Evolutionary conservation across 768 basidiomycete species (phyloP), one percentile per base, ranked within the genome.

Genomic region (Leccinum imitatum): DNA sequence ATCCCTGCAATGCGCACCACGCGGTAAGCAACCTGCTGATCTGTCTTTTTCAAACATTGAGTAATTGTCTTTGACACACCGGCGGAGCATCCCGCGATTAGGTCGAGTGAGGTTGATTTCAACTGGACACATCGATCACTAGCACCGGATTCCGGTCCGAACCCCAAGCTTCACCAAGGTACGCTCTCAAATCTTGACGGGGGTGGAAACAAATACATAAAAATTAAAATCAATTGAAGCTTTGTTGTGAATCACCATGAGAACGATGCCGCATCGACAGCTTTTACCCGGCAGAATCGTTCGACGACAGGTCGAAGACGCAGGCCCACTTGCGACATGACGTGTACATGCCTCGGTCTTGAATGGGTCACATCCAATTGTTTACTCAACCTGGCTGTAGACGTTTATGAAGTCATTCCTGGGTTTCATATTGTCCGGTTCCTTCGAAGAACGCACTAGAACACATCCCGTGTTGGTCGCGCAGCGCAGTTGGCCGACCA

Each of bases 321-420:
- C 27, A 3, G 39, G 15, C 33, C 33, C 41, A 46, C 19, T 19
- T 46, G 44, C 44, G 44, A 46, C 19, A 35, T 21, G 37, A 55
- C 23, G 37, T 15, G n/a, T 4, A 39, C 27, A n/a, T 51, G 21
- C 41, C 51, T 62, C 54, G 35, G 19, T 50, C 61, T 54, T 25
- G 39, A 55, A 46, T 39, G 15, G 13, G 31, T 17, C 3, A 50
- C 53, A 27, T 8, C 46, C 21, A 10, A 51, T 56, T 25, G 54
- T 13, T 10, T 4, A 9, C 39, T 41, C 15, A 4, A 15, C 6
- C 41, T 44, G 41, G 10, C n/a, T n/a, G 39, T 41, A 44, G n/a
- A n/a, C 41, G 9, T 57, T 15, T 17, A 53, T 62, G 59, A 61
- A 59, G 19, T 55, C 41, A 27, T 59, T 59, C 54, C 63, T 19